Evolutionary conservation across 129 eudicot genomes (phyloP).

Genomic region (Tanacetum coccineum): DNA sequence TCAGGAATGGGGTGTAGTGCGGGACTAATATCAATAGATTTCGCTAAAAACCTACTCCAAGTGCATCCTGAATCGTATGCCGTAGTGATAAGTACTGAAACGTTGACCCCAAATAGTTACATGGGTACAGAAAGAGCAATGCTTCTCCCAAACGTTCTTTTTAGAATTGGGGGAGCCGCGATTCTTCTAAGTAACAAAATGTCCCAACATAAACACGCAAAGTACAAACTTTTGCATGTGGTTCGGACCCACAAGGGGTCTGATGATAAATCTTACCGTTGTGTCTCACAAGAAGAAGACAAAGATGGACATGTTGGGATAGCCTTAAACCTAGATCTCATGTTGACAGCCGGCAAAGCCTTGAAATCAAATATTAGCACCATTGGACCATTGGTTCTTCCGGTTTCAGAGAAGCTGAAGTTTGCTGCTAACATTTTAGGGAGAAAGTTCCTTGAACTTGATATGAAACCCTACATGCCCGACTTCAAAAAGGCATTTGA

Average conservation of each 20-base stretch:
- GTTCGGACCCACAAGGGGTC: slow-evolving; percentile 69
- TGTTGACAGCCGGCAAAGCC: slow-evolving; percentile 58
- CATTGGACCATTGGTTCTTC: slow-evolving; percentile 68
- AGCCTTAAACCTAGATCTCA: slow-evolving; percentile 48
- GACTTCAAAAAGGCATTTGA: slow-evolving; percentile 71
- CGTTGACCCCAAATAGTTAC: neutral
- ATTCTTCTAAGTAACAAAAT: neutral
- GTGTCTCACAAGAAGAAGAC: slow-evolving; percentile 59
- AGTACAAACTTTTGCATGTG: slow-evolving; percentile 48
- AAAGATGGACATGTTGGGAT: slow-evolving; percentile 58
- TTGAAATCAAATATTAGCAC: slow-evolving; percentile 61
- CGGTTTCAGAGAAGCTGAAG: slow-evolving; percentile 49
- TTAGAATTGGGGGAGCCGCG: slow-evolving; percentile 11
- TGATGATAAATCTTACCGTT: slow-evolving; percentile 51
- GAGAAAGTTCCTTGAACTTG: slow-evolving; percentile 39
- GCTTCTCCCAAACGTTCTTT: neutral
- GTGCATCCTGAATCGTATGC: neutral
- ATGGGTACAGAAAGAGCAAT: neutral
- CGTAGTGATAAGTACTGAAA: slow-evolving; percentile 6
- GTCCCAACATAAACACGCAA: neutral
- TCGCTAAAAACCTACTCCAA: neutral
- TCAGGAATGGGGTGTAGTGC: slow-evolving; percentile 16
- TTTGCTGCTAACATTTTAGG: slow-evolving; percentile 39
- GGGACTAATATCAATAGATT: slow-evolving; percentile 1
- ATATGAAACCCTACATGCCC: slow-evolving; percentile 52